Conservation (phyloP, 2,329 filamentous ascomycete genomes). For the Colletotrichum aenigma region DNA sequence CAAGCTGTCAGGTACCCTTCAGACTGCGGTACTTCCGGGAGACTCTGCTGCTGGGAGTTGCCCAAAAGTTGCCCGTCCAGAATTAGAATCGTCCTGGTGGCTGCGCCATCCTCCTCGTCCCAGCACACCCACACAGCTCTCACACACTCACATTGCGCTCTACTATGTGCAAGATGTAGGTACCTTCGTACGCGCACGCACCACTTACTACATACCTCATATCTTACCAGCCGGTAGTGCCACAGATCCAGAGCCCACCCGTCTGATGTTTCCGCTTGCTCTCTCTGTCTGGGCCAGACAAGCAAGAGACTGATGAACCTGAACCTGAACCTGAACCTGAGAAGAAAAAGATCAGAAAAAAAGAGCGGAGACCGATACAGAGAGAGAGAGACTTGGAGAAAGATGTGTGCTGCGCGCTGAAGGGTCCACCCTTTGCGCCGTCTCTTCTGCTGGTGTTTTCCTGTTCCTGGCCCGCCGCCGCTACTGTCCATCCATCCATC, state of each 20-base stretch:
- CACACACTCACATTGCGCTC: not conserved
- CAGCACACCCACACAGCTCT: not conserved
- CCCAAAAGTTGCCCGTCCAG: conserved; percentile 25
- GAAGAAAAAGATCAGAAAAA: conserved; percentile 29
- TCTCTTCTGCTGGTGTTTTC: conserved; percentile 30
- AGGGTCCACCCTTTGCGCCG: conserved; percentile 26
- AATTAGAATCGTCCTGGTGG: conserved; percentile 41
- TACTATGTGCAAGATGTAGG: not conserved
- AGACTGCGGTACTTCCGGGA: conserved; percentile 17
- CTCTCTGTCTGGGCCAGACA: conserved; percentile 36
- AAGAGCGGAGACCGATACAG: not conserved
- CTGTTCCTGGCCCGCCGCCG: conserved; percentile 31
- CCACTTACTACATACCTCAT: not conserved
- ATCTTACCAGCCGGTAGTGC: not conserved
- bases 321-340: conserved; percentile 30
- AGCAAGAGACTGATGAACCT: conserved; percentile 24
- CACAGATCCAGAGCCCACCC: conserved; percentile 17
- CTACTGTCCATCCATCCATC: conserved; percentile 17
- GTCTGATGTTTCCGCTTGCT: conserved; percentile 47
- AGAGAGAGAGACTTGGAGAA: not conserved
- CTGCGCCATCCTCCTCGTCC: conserved; percentile 35
- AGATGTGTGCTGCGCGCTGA: not conserved
- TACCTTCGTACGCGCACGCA: not conserved
- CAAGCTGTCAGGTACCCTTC: conserved; percentile 9
- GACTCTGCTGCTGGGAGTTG: not conserved